phyloP scores from a whole-genome alignment of 352 stramenopile genomes.

The Pythium diclinum region DNA sequence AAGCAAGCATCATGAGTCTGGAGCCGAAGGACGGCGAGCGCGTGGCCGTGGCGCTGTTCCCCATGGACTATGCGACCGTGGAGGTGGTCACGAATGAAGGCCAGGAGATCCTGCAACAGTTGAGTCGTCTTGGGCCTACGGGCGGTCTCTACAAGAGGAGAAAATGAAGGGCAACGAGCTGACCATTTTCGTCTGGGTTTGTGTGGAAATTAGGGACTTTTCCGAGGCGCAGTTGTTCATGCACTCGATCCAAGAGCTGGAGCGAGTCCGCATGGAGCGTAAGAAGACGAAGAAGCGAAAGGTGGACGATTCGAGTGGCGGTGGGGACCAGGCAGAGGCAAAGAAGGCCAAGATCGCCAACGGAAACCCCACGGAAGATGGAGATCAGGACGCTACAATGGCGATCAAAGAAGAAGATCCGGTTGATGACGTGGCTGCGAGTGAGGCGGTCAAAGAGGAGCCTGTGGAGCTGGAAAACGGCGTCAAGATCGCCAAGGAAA shows the following conservation, averaged over 20 bases:
- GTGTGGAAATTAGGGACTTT: conserved; percentile 54
- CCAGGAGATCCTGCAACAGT: conserved; percentile 81
- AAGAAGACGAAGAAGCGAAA: conserved; percentile 63
- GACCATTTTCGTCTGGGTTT: conserved; percentile 8
- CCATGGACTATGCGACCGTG: conserved; percentile 70
- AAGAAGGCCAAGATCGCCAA: conserved; percentile 20
- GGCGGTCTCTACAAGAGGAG: conserved; percentile 2
- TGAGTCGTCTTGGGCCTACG: conserved; percentile 13
- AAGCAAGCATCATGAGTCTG: conserved; percentile 29
- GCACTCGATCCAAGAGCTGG: conserved; percentile 81
- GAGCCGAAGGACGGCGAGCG: conserved; percentile 40
- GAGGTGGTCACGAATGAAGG: conserved; percentile 79
- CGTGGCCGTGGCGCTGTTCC: conserved; percentile 78
- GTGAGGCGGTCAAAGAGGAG: conserved; percentile 8
- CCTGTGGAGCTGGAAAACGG: conserved; percentile 7
- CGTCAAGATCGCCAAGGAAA: conserved; percentile 11
- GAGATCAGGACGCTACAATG: conserved; percentile 6
- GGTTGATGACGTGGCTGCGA: neutral
- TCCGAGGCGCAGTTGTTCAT: conserved; percentile 78
- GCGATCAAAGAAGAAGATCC: conserved; percentile 17
- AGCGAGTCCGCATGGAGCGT: conserved; percentile 49
- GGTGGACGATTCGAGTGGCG: conserved; percentile 20
- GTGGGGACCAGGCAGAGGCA: conserved; percentile 23
- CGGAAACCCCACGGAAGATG: neutral
- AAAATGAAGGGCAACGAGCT: neutral